Conservation (phyloP, 345 rosid species). For the Eutrema yunnanense region DNA sequence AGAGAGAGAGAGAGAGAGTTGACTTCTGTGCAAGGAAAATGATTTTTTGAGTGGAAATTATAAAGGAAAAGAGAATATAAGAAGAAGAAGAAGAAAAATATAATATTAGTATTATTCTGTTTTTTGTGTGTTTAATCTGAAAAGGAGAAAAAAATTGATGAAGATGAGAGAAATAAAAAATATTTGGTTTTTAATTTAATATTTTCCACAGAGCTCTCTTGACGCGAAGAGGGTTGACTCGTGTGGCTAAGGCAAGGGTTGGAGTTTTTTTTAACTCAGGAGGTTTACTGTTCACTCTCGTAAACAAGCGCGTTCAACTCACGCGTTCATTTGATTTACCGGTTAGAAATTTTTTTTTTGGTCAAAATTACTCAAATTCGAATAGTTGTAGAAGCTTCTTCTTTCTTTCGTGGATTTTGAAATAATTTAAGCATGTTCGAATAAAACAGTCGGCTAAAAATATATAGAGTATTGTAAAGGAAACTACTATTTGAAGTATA, state of each 20-base stretch:
- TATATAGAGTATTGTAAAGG: too few relatives aligned
- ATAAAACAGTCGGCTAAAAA: too few relatives aligned
- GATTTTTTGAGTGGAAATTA: constrained; percentile 30
- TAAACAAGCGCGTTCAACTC: neutral
- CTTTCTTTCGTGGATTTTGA: neutral
- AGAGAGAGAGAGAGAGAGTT: constrained; percentile 42
- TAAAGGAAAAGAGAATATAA: constrained; percentile 18
- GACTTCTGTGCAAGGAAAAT: constrained; percentile 42
- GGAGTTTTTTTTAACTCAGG: neutral
- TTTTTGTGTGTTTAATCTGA: neutral
- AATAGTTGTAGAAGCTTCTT: neutral
- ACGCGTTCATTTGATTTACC: neutral
- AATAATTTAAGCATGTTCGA: too few relatives aligned
- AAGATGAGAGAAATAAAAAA: neutral
- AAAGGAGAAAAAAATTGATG: neutral
- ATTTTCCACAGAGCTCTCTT: neutral
- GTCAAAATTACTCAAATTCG: neutral
- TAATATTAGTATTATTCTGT: constrained; percentile 5
- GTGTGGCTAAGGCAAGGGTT: constrained; percentile 1
- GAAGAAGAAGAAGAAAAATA: neutral
- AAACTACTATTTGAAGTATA: too few relatives aligned
- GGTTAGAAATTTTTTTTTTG: neutral
- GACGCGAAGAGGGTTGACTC: constrained; percentile 30
- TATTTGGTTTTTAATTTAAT: too few relatives aligned
- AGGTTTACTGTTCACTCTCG: neutral